A percentile compares a stretch with the other conserved stretches of the same genome.
phyloP scores from a whole-genome alignment of 2,329 filamentous ascomycete species.

The Paracorniculantispora psalliotae region DNA sequence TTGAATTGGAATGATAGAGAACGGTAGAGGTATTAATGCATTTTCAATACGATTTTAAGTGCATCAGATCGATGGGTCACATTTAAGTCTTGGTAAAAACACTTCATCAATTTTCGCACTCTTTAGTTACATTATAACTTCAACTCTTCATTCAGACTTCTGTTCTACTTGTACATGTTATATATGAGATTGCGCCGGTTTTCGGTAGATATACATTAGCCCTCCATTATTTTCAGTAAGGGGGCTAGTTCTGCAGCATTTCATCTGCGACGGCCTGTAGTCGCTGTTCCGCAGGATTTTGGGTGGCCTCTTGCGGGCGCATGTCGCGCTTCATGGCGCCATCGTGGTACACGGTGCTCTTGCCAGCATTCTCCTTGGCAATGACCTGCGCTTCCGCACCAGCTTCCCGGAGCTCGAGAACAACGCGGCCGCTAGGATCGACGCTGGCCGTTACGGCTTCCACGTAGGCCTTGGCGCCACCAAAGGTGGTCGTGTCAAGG shows the following conservation, averaged over 20 bases:
- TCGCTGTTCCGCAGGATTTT: neutral
- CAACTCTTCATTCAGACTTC: slow-evolving; percentile 18
- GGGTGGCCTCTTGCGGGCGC: neutral
- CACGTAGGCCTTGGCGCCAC: slow-evolving; percentile 52
- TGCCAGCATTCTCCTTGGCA: slow-evolving; percentile 40
- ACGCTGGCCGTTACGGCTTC: slow-evolving; percentile 39
- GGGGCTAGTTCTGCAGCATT: neutral
- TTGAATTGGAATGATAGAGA: no score
- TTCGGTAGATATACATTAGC: slow-evolving; percentile 22
- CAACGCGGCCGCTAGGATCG: slow-evolving; percentile 46
- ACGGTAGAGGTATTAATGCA: no score
- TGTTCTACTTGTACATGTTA: slow-evolving; percentile 28
- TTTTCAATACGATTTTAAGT: no score
- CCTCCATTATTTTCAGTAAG: neutral
- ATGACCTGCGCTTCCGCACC: slow-evolving; percentile 36
- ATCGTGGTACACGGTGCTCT: slow-evolving; percentile 28
- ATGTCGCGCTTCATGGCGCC: slow-evolving; percentile 18
- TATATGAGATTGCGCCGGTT: slow-evolving; percentile 22
- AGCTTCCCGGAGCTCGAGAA: slow-evolving; percentile 39
- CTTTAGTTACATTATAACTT: neutral
- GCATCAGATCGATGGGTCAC: no score
- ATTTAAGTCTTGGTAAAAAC: no score
- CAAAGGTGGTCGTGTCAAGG: slow-evolving; percentile 43
- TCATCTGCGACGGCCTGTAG: neutral
- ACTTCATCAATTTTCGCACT: no score